These are phyloP conservation scores for Gracilaria gracilis DNA, from an alignment of 23 red algal genomes.

Conservation along the genomic window DNA sequence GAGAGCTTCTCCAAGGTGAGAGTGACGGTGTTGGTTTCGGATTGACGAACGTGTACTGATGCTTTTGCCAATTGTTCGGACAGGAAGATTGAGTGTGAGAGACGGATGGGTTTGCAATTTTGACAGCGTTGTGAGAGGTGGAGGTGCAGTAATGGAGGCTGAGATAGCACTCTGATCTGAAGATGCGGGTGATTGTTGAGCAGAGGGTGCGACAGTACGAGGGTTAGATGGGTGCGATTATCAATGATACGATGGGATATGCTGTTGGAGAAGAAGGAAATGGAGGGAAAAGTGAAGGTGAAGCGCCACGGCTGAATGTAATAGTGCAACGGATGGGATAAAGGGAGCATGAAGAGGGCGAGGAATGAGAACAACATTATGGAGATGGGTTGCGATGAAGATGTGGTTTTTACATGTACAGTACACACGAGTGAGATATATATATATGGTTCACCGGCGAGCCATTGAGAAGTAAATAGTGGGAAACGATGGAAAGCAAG, in stretches of 20 bases:
- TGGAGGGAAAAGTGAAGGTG: not conserved
- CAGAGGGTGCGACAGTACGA: constrained; percentile 15
- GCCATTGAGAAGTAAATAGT: too few relatives aligned
- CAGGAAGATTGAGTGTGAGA: constrained; percentile 4
- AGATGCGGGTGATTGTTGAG: not conserved
- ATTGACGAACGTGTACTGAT: not conserved
- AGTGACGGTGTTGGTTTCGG: not conserved
- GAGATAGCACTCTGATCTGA: constrained; percentile 4
- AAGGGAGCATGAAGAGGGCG: not conserved
- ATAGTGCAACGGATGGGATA: constrained; percentile 1
- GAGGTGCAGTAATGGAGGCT: constrained; percentile 5
- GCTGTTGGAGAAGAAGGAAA: not conserved
- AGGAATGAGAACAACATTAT: not conserved
- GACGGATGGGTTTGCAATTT: constrained; percentile 9
- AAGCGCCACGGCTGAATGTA: not conserved
- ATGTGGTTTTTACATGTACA: too few relatives aligned
- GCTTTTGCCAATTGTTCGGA: not conserved
- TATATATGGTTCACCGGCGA: not conserved
- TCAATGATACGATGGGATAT: not conserved
- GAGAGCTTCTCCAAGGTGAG: constrained; percentile 7
- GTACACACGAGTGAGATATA: too few relatives aligned
- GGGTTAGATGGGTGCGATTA: constrained; percentile 7
- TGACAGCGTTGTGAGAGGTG: not conserved
- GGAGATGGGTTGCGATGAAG: not conserved
- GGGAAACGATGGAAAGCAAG: too few relatives aligned